These are phyloP conservation scores for Phytophthora ramorum DNA, from an alignment of 352 stramenopile genomes.

Conservation along the genomic window DNA sequence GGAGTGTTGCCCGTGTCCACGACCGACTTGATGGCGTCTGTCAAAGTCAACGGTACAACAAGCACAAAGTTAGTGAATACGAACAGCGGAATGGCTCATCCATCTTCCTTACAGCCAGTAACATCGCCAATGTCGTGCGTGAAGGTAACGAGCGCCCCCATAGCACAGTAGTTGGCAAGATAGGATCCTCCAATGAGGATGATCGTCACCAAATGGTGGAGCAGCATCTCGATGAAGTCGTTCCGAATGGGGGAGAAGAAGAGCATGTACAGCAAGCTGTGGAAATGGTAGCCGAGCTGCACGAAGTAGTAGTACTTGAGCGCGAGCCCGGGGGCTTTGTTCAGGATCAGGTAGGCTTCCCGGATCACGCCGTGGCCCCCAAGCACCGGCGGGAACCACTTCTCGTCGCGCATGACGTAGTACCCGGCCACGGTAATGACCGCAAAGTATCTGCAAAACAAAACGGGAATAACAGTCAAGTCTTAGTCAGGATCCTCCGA, in stretches of 20 bases:
- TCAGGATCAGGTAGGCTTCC: slow-evolving; percentile 37
- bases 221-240: slow-evolving; percentile 68
- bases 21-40: slow-evolving; percentile 50
- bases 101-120: slow-evolving; percentile 48
- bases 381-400: slow-evolving; percentile 54
- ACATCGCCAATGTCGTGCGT: slow-evolving; percentile 67
- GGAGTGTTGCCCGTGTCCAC: slow-evolving; percentile 42
- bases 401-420: slow-evolving; percentile 55
- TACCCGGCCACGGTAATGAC: slow-evolving; percentile 44
- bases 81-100: neutral
- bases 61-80: slow-evolving; percentile 4
- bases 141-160: slow-evolving; percentile 56
- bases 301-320: slow-evolving; percentile 62
- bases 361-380: slow-evolving; percentile 45
- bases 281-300: slow-evolving; percentile 64
- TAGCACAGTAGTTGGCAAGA: slow-evolving; percentile 58
- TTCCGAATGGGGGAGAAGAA: slow-evolving; percentile 63
- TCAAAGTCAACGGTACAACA: neutral
- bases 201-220: slow-evolving; percentile 67
- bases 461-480: slow-evolving; percentile 3
- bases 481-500: slow-evolving; percentile 21
- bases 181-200: slow-evolving; percentile 66
- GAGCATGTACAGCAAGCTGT: slow-evolving; percentile 65
- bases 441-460: slow-evolving; percentile 36
- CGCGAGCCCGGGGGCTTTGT: slow-evolving; percentile 35